A percentile compares a stretch with the other conserved stretches of the same genome.
Evolutionary conservation across 257 asterid genomes (phyloP).

Genomic region (Buddleja alternifolia): DNA sequence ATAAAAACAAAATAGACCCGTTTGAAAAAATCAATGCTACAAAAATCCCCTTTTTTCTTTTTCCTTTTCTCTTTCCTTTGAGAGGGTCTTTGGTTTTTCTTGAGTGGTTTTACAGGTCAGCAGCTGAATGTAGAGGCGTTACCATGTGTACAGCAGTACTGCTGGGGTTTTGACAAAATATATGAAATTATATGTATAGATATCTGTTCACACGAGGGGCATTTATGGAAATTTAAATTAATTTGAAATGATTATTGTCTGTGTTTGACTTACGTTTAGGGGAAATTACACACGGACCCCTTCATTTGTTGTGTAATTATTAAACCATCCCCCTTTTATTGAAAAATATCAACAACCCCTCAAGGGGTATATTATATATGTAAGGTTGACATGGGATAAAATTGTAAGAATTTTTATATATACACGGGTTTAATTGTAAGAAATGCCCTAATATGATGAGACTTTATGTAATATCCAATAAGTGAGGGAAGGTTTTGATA

Average conservation of each 20-base stretch:
- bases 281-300: too few species aligned
- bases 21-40: constrained; percentile 18
- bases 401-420: too few species aligned
- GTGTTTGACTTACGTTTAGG: too few species aligned
- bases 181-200: background rate
- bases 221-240: constrained; percentile 7
- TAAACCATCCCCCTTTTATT: too few species aligned
- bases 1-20: constrained; percentile 11
- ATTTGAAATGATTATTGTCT: background rate
- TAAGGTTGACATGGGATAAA: too few species aligned
- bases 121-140: constrained; percentile 32
- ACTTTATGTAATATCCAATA: too few species aligned
- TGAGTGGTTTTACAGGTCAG: constrained; percentile 35
- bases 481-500: too few species aligned
- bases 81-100: constrained; percentile 21
- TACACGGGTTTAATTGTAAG: too few species aligned
- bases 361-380: too few species aligned
- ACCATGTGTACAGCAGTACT: constrained; percentile 29
- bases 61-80: constrained; percentile 26
- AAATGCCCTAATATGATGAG: too few species aligned
- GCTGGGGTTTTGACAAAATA: constrained; percentile 18
- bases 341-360: too few species aligned
- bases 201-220: constrained; percentile 28
- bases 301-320: too few species aligned
- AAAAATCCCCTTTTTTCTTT: background rate